Base-by-base conservation (phyloP, 768 basidiomycete genomes). In the Leccinum disarticulatum region DNA sequence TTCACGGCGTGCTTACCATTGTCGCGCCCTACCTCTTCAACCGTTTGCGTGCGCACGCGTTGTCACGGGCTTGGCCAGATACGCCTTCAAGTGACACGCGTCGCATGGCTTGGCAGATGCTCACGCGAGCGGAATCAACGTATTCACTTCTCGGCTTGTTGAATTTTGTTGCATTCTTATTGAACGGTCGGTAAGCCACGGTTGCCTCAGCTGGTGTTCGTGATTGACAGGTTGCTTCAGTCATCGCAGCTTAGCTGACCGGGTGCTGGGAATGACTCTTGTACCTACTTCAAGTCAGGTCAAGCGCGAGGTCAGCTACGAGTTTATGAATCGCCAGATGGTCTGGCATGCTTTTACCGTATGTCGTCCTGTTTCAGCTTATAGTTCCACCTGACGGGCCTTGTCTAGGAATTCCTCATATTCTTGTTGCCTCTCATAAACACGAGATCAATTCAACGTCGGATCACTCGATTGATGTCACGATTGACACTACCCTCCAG, bases 291-390 rank as follows among this genome's bases (percentile, higher is more conserved):
- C 86, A 33, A 77, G 81, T 46, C 81, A 88, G 35, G 81, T 87
- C 36, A 86, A 84, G 61, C 85, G 91, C 17, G 88, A 95, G 66
- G 91, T 98, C 54, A 96, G 92, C 68, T 99, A 97, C 74, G 97
- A 98, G 69, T 98, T 95, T 68, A 96, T 98, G 93, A 98, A 98
- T 68, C 90, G 97, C 65, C 96, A 98, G 73, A 91, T 99, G 83
- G 97, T 99, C 56, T 99, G 97, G 97, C 93, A 95, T 70, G 92
- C 94, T 0, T 96, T 98, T 73, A 98, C 97, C 7, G 96, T 96
- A 69, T 56, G 91, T 54, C 35, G 27, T 22, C 27, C 25, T 36
- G 22, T 47, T 53, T 46, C 35, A 51, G 15, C 22, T 31, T 35
- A 33, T 33, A 3, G 33, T 25, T 14, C 52, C 19, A 36, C 47